Conservation (phyloP, 2,329 filamentous ascomycete genomes). For the Monosporascus sp. region DNA sequence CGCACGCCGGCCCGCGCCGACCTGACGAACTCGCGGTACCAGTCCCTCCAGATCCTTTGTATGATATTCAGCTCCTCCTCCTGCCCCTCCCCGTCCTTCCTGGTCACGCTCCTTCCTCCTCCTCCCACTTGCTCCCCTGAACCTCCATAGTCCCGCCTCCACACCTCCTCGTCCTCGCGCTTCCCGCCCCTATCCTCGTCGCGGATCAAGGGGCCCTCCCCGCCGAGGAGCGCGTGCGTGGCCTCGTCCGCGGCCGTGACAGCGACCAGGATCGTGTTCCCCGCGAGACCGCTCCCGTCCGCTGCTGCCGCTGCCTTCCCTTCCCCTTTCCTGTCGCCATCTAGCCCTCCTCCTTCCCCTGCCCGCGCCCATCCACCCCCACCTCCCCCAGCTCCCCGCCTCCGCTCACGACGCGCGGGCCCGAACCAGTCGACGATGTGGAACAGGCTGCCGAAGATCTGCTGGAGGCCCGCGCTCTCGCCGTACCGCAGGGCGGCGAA, state of each 20-base stretch:
- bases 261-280: constrained; percentile 30
- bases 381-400: background rate
- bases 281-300: background rate
- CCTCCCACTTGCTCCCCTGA: background rate
- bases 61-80: constrained; percentile 28
- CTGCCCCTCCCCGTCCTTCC: constrained; percentile 11
- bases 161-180: background rate
- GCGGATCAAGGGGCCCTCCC: constrained; percentile 15
- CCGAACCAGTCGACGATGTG: constrained; percentile 42
- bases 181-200: background rate
- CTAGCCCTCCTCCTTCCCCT: background rate
- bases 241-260: constrained; percentile 32
- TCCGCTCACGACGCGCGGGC: background rate
- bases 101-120: constrained; percentile 1
- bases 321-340: background rate
- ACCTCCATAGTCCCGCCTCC: background rate
- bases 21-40: constrained; percentile 36
- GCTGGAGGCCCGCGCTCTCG: constrained; percentile 32
- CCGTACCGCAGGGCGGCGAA: constrained; percentile 40
- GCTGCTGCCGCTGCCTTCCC: background rate
- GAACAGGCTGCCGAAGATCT: constrained; percentile 42
- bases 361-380: background rate
- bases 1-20: constrained; percentile 35
- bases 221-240: constrained; percentile 23
- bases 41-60: constrained; percentile 44